Conservation (phyloP, 2,329 filamentous ascomycete species). For the Paecilomyces formosus region DNA sequence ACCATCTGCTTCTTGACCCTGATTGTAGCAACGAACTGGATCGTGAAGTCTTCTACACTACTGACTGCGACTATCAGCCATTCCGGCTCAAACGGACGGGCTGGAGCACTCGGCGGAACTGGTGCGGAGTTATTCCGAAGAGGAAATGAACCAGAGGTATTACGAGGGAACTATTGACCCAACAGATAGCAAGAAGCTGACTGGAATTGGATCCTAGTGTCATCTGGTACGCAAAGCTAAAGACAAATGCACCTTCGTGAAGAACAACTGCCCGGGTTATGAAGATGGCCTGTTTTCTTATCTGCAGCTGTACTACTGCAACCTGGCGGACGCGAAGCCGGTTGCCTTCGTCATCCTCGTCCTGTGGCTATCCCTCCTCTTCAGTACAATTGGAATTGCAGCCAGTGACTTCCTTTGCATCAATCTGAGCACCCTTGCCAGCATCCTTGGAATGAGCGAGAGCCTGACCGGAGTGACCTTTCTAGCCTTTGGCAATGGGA, state of each 20-base stretch:
- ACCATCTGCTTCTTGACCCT: slow-evolving; percentile 31
- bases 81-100: not conserved
- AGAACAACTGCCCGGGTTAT: slow-evolving; percentile 74
- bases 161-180: slow-evolving; percentile 7
- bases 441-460: slow-evolving; percentile 84
- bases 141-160: slow-evolving; percentile 3
- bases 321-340: slow-evolving; percentile 58
- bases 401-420: slow-evolving; percentile 98
- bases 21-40: slow-evolving; percentile 24
- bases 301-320: slow-evolving; percentile 85
- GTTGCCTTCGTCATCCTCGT: slow-evolving; percentile 73
- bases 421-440: slow-evolving; percentile 88
- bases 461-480: slow-evolving; percentile 95
- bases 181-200: slow-evolving; percentile 2
- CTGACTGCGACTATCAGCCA: not conserved
- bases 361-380: slow-evolving; percentile 79
- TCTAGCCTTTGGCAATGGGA: slow-evolving; percentile 93
- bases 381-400: slow-evolving; percentile 94
- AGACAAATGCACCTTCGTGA: slow-evolving; percentile 84
- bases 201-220: slow-evolving; percentile 49
- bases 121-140: not conserved
- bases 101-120: not conserved
- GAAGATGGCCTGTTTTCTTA: slow-evolving; percentile 87
- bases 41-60: slow-evolving; percentile 6
- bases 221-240: slow-evolving; percentile 66